Conservation (phyloP, 305 asterid species). For the Fraxinus nigra region DNA sequence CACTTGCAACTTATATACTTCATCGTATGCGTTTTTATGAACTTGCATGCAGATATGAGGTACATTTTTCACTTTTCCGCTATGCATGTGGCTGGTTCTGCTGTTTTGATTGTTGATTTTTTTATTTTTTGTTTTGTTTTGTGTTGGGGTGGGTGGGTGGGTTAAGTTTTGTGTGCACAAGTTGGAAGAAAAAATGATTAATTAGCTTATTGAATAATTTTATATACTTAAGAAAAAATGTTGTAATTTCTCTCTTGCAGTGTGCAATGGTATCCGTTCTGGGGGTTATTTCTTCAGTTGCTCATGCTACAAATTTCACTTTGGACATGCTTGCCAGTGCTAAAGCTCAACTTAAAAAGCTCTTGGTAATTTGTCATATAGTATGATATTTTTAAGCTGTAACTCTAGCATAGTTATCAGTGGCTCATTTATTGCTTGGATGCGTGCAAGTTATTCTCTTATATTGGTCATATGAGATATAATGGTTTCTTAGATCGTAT, state of each 20-base stretch:
- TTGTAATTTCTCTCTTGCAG: constrained; percentile 35
- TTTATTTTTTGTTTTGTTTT: background rate
- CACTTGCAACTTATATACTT: constrained; percentile 78
- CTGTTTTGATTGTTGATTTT: background rate
- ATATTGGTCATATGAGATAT: constrained; percentile 18
- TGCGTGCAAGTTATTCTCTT: constrained; percentile 10
- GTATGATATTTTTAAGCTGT: constrained; percentile 2
- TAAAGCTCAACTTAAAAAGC: constrained; percentile 69
- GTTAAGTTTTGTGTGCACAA: background rate
- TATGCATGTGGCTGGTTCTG: constrained; percentile 7
- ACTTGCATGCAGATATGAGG: constrained; percentile 95
- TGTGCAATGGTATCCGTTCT: constrained; percentile 61
- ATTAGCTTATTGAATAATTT: background rate
- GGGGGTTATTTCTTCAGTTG: constrained; percentile 53
- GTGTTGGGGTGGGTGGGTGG: background rate
- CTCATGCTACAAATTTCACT: constrained; percentile 44
- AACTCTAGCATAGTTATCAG: background rate
- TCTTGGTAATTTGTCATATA: constrained; percentile 45
- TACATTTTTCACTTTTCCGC: constrained; percentile 33
- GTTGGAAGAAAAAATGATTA: background rate
- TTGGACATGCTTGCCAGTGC: constrained; percentile 68
- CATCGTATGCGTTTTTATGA: constrained; percentile 85
- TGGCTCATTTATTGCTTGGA: background rate
- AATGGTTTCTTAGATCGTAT: constrained; percentile 22
- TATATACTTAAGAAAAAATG: background rate